Base-by-base conservation (phyloP, 2,329 filamentous ascomycete genomes). In the Claviceps africana region DNA sequence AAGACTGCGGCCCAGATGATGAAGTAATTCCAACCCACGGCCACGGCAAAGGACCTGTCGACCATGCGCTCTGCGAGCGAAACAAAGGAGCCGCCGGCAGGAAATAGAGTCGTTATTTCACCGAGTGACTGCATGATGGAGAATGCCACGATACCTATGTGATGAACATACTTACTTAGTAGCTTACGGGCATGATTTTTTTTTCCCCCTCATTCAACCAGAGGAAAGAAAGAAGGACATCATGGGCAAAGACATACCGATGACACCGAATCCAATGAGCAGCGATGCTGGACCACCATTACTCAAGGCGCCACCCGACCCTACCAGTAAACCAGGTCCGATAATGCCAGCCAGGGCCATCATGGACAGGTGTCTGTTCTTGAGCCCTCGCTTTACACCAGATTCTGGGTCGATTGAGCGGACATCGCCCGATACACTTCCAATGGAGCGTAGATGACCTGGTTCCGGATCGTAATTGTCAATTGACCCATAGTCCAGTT, bases 81-180 rank as follows among this genome's bases (percentile, higher is more conserved):
- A n/a, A 81, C 81, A 59, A 88, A 88, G 0, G 82, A 81, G 2
- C 85, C 85, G 5, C 81, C 81, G 0, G 79, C 82, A 0, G 85
- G 85, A 57, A 83, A 87, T 1, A 88, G 67, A 7, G 85, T 88
- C 3, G 85, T 85, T 59, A 88, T 70, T 63, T 89, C 85, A 21
- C 85, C 85, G 7, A 89, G 69, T 4, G 79, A 83, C 70, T 88
- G 85, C 79, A 86, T 87, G 57, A 84, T 77, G 57, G 72, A 75
- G 56, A 73, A 76, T 2, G 84, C 83, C 54, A 88, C 78, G 56
- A 87, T 75, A 50, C 67, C 67, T 70, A 21, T 40, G 19, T n/a
- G 17, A 28, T 17, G 31, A n/a, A 35, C 15, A 37, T n/a, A n/a
- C n/a, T n/a, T 17, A 46, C 17, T 46, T 39, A 48, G 42, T 17